These are phyloP conservation scores for Blastocystis sp. DNA, from an alignment of 352 stramenopile species.

Conservation along the genomic window DNA sequence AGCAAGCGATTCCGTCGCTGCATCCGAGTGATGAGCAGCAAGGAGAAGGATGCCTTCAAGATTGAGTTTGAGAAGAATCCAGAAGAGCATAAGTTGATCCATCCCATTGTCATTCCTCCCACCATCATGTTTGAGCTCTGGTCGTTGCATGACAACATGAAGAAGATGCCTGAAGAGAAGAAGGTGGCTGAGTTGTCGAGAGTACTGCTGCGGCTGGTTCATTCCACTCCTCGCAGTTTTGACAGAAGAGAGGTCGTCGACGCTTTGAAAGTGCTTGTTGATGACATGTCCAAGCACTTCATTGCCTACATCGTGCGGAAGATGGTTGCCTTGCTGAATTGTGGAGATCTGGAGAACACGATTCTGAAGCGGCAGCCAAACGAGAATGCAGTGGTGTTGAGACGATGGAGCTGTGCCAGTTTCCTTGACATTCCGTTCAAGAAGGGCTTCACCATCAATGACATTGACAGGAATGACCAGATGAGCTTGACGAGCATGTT, in stretches of 20 bases:
- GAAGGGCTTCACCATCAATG: not conserved
- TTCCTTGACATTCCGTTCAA: not conserved
- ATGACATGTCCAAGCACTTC: not conserved
- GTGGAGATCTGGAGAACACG: not conserved
- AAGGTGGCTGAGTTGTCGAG: not conserved
- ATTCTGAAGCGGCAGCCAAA: not conserved
- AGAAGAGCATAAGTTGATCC: not conserved
- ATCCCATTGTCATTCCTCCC: not conserved
- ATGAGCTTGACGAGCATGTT: not conserved
- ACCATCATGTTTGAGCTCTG: not conserved
- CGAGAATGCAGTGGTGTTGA: not conserved
- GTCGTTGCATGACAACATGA: not conserved
- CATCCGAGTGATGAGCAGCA: slow-evolving; percentile 3
- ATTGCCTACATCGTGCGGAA: not conserved
- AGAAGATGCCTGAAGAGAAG: not conserved
- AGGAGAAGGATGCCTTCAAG: not conserved
- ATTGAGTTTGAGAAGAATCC: not conserved
- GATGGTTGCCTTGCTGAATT: not conserved
- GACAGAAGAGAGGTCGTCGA: not conserved
- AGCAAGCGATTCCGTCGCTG: not conserved
- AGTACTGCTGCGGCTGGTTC: not conserved
- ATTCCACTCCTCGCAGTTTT: not conserved
- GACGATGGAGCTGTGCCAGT: not conserved
- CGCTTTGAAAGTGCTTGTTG: not conserved
- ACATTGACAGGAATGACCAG: not conserved